Base-by-base conservation (phyloP, 148 eudicot species). In the Persicaria tinctoria region DNA sequence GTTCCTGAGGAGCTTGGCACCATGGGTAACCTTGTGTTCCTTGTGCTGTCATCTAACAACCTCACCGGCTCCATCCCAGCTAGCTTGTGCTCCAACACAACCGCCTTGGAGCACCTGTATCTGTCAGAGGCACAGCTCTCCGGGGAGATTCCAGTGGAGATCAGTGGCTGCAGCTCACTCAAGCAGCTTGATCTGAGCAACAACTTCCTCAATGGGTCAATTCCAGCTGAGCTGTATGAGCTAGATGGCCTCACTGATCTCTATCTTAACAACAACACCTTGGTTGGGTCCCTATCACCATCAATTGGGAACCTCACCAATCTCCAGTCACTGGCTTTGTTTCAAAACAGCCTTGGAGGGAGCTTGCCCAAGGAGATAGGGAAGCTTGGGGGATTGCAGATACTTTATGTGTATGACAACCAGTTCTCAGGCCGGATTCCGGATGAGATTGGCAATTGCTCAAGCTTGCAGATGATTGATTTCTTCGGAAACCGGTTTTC, bases 401-500 rank as follows among this genome's bases (percentile, higher is more conserved):
- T 83, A 51, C 63, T 94, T 63, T 94, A 73, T 73, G 59, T 95
- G 46, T 95, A 92, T 60, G 95, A 87, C 62, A 95, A 90, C 77
- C 89, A 88, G 51, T 85, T 95, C 8, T 85, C 94, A 0, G 97
- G 99, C 3, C 89, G 87, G 55, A 90, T 95, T 27, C 99, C 99
- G 1, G 13, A 46, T 50, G 97, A 92, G 76, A 87, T 95, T 44
- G 96, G 97, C n/a, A 95, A 95, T 79, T 95, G 99, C 80, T 87
- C 99, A 23, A 84, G 92, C 78, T 81, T 95, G 83, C 91, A 90
- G 60, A 89, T 88, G 97, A 68, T 95, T 23, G 99, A 95, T 82
- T 90, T 95, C 72, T 95, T 79, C 53, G 99, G 99, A 5, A 95
- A 95, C 75, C 90, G 77, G 10, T 95, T 95, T 70, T 59, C 75